Percentiles rank a stretch among this genome's conserved stretches.
These are phyloP conservation scores for Stygiomarasmius scandens DNA, from an alignment of 1,284 basidiomycete species.

Conservation along the genomic window DNA sequence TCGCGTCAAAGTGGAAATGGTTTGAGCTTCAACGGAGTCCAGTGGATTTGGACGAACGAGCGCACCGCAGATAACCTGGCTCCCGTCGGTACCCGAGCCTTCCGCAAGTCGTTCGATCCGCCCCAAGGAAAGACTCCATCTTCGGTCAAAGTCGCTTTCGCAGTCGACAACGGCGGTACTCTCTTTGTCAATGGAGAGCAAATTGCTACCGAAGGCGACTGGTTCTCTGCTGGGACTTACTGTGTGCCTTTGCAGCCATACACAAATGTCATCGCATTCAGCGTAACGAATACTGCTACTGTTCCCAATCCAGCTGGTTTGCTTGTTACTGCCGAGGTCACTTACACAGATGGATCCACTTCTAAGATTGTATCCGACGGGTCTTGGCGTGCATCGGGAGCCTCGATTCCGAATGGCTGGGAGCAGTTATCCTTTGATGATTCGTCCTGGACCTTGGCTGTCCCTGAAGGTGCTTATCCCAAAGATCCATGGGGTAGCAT, in stretches of 20 bases:
- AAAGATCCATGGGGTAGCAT: slow-evolving; percentile 27
- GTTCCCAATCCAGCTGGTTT: slow-evolving; percentile 17
- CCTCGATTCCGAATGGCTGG: slow-evolving; percentile 21
- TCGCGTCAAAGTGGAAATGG: no score
- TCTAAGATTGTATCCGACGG: slow-evolving; percentile 19
- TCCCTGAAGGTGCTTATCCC: slow-evolving; percentile 24
- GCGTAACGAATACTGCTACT: slow-evolving; percentile 4
- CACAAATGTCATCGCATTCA: slow-evolving; percentile 17
- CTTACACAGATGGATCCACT: no score
- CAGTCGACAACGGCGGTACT: slow-evolving; percentile 11
- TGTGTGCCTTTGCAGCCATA: slow-evolving; percentile 20
- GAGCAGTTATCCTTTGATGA: slow-evolving; percentile 24
- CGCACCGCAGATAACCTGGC: slow-evolving; percentile 17
- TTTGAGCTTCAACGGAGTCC: slow-evolving; percentile 25
- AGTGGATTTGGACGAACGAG: slow-evolving; percentile 35
- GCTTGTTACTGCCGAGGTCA: no score
- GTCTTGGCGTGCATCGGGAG: slow-evolving; percentile 17
- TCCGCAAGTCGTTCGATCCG: slow-evolving; percentile 28
- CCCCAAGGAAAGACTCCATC: slow-evolving; percentile 26
- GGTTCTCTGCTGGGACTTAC: slow-evolving; percentile 26
- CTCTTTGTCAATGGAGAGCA: slow-evolving; percentile 20
- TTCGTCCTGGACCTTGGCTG: slow-evolving; percentile 23
- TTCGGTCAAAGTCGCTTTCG: no score
- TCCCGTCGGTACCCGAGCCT: slow-evolving; percentile 27
- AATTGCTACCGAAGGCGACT: slow-evolving; percentile 4